These are phyloP conservation scores for Wallacemonas rigidus DNA, from an alignment of 208 protist genomes.

Conservation along the genomic window DNA sequence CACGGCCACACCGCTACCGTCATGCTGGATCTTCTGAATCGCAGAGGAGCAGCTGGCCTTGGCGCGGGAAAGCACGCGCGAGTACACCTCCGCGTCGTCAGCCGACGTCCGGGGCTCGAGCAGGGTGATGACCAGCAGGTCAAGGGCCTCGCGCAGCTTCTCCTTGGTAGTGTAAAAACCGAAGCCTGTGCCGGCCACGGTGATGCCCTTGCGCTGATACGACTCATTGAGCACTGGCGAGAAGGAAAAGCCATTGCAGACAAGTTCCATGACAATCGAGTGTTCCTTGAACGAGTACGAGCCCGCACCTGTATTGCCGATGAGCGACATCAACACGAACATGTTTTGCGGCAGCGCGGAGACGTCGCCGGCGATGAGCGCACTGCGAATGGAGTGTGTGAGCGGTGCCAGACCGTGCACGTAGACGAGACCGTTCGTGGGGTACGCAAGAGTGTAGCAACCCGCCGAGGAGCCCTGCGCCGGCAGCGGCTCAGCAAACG, in stretches of 20 bases:
- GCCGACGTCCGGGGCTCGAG: slow-evolving; percentile 64
- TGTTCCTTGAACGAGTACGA: slow-evolving; percentile 76
- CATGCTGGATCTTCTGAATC: slow-evolving; percentile 73
- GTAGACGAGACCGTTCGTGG: slow-evolving; percentile 91
- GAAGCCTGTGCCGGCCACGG: slow-evolving; percentile 69
- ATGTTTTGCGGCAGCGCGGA: slow-evolving; percentile 39
- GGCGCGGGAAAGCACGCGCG: slow-evolving; percentile 60
- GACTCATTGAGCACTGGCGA: slow-evolving; percentile 71
- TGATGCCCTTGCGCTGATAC: slow-evolving; percentile 48
- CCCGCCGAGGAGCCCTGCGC: slow-evolving; percentile 20
- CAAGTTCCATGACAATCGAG: slow-evolving; percentile 77
- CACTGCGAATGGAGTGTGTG: slow-evolving; percentile 27
- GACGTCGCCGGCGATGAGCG: slow-evolving; percentile 31
- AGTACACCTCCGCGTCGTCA: slow-evolving; percentile 67
- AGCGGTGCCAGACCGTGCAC: slow-evolving; percentile 87
- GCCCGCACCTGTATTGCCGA: slow-evolving; percentile 69
- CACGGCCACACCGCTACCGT: slow-evolving; percentile 75
- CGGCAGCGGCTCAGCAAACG: slow-evolving; percentile 81
- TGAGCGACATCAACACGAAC: slow-evolving; percentile 52
- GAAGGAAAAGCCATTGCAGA: slow-evolving; percentile 85
- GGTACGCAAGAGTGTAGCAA: slow-evolving; percentile 60
- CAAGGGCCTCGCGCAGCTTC: slow-evolving; percentile 75
- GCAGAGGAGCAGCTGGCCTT: slow-evolving; percentile 68
- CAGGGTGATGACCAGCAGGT: slow-evolving; percentile 67
- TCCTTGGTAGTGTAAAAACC: slow-evolving; percentile 89